Evolutionary conservation across 1,284 basidiomycete species (phyloP).

Genomic region (Cryptococcus wingfieldii): DNA sequence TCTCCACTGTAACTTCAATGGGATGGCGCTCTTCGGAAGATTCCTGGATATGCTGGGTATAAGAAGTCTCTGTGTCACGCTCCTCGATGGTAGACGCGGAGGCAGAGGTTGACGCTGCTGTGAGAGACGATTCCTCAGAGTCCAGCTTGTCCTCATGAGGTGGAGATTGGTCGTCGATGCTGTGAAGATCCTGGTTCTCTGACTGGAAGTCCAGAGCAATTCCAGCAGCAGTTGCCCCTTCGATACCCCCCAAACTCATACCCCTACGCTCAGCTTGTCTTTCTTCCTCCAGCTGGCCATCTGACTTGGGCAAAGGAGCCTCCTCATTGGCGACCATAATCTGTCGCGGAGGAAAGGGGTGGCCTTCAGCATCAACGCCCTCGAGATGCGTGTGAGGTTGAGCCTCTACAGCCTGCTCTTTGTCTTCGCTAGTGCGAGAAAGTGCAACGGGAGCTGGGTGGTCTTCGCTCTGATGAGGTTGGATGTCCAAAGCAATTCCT

Average conservation of each 20-base stretch:
- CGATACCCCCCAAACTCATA: conserved; percentile 25
- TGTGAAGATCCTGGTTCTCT: neutral
- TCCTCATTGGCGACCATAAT: conserved; percentile 40
- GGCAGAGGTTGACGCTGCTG: neutral
- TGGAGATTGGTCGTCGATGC: conserved; percentile 26
- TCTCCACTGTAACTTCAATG: too few relatives aligned
- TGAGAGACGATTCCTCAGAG: conserved; percentile 32
- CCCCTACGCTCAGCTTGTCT: conserved; percentile 28
- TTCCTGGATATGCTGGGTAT: too few relatives aligned
- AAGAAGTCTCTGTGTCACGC: too few relatives aligned
- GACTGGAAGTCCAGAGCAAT: conserved; percentile 22
- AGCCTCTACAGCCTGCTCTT: too few relatives aligned
- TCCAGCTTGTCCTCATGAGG: conserved; percentile 41
- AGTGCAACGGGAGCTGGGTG: too few relatives aligned
- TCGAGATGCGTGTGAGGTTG: conserved; percentile 9
- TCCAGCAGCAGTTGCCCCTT: conserved; percentile 41
- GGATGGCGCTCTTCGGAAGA: too few relatives aligned
- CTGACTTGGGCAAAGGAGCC: conserved; percentile 30
- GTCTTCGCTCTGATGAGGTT: too few relatives aligned
- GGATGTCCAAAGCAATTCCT: conserved; percentile 31
- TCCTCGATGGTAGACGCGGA: too few relatives aligned
- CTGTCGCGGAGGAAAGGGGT: conserved; percentile 36
- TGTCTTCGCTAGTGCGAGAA: too few relatives aligned
- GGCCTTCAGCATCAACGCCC: conserved; percentile 16
- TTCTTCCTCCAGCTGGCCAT: conserved; percentile 23